Evolutionary conservation across 2,329 filamentous ascomycete genomes (phyloP), one percentile per base, ranked within the genome.

Genomic region (Penicillium concentricum): DNA sequence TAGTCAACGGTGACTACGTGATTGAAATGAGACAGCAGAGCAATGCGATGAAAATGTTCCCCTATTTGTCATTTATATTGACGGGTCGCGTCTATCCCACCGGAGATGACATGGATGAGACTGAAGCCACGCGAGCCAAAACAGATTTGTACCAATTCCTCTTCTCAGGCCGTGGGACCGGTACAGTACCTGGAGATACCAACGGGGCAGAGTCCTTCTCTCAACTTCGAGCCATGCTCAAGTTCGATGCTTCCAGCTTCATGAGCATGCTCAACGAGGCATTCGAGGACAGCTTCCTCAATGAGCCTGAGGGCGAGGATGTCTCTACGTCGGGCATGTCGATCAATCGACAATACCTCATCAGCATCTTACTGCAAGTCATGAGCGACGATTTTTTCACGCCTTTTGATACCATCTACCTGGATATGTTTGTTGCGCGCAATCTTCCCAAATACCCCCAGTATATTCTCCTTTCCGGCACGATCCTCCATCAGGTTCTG

Each of bases 371-470:
- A 56, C 82, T 96, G 12, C 92, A 96, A 71, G 88, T 97, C 28
- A 96, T 99, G 91, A 89, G 87, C 48, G 50, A 62, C 12, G 78
- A 85, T 0, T 79, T 82, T 45, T 97, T 96, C 73, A 84, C 86
- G 0, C 76, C 87, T 0, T 85, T 89, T 59, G 92, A 97, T 69
- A 92, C 90, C 13, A 90, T 99, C 54, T 99, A 96, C 73, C 83
- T 99, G 43, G 92, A 99, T 74, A 99, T 99, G 92, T 99, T 99
- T 69, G 89, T 99, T 70, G 93, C 94, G 18, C 87, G 94, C 54
- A 99, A 96, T 70, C 78, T 99, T 48, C 91, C 95, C 4, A 99
- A 99, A 72, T 99, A 96, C 69, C 92, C 92, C 1, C 93, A 97
- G 71, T 97, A 97, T 68, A 87, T 99, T 49, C 83, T 97, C 12